phyloP scores from a whole-genome alignment of 73 alveolate species.

The Paramecium tetraurelia region DNA sequence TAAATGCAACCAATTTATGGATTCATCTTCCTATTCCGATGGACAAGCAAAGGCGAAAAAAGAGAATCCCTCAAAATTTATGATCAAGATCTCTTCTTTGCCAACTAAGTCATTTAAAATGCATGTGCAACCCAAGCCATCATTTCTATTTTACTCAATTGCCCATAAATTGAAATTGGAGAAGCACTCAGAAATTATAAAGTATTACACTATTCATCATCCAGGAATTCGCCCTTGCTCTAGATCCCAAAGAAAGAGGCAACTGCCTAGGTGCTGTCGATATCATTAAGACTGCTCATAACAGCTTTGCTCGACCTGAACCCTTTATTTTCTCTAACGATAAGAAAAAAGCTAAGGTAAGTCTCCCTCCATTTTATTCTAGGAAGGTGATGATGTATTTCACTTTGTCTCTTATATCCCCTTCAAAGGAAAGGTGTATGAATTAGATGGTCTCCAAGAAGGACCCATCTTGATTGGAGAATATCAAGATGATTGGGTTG shows the following conservation, averaged over 20 bases:
- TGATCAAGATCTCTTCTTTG: slow-evolving; percentile 94
- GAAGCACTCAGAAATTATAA: slow-evolving; percentile 83
- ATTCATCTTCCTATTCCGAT: slow-evolving; percentile 87
- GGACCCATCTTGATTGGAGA: slow-evolving; percentile 93
- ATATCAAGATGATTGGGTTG: slow-evolving; percentile 70
- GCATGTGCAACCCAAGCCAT: slow-evolving; percentile 98
- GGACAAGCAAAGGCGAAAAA: slow-evolving; percentile 75
- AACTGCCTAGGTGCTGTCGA: slow-evolving; percentile 83
- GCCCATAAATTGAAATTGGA: slow-evolving; percentile 89
- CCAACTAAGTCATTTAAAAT: slow-evolving; percentile 89
- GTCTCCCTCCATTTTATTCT: neutral
- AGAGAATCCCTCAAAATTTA: slow-evolving; percentile 75
- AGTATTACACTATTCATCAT: neutral
- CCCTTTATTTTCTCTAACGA: slow-evolving; percentile 82
- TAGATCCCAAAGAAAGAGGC: slow-evolving; percentile 85
- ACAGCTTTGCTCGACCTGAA: slow-evolving; percentile 90
- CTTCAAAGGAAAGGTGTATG: slow-evolving; percentile 86
- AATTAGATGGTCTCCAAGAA: slow-evolving; percentile 91
- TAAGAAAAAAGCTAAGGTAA: slow-evolving; percentile 58
- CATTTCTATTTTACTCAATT: slow-evolving; percentile 82
- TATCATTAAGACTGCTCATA: slow-evolving; percentile 82
- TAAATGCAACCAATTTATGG: slow-evolving; percentile 88
- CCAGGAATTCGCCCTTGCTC: slow-evolving; percentile 69
- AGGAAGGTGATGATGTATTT: slow-evolving; percentile 92
- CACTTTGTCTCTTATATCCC: slow-evolving; percentile 93